Percentiles rank a stretch among this genome's conserved stretches.
These are phyloP conservation scores for Fusarium sp. DNA, from an alignment of 2,329 filamentous ascomycete genomes.

Conservation along the genomic window DNA sequence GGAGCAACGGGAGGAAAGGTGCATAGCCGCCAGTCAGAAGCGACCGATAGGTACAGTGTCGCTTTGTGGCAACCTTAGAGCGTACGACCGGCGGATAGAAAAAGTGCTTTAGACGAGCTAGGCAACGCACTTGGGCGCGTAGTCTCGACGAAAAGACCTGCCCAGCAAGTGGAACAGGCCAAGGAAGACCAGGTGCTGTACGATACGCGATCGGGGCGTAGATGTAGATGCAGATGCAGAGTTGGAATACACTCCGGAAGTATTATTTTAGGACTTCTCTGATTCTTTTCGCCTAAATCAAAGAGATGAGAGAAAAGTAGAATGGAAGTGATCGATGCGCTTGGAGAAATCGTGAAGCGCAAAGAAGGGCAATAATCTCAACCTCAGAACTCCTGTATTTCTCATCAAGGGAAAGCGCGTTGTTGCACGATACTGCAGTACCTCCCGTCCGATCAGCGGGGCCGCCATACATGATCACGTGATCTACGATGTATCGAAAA, in stretches of 20 bases:
- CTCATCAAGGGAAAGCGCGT: conserved; percentile 3
- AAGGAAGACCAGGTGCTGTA: not conserved
- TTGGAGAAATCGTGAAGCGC: conserved; percentile 3
- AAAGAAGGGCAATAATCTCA: not conserved
- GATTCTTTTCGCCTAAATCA: not conserved
- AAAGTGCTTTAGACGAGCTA: no score
- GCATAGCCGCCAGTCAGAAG: conserved; percentile 39
- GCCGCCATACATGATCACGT: conserved; percentile 1
- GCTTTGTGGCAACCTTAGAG: not conserved
- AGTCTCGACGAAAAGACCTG: not conserved
- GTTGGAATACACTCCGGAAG: not conserved
- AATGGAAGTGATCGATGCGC: not conserved
- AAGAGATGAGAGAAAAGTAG: not conserved
- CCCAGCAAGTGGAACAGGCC: not conserved
- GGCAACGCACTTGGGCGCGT: not conserved
- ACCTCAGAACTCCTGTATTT: not conserved
- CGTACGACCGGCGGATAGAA: not conserved
- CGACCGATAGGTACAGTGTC: no score
- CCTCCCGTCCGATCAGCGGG: conserved; percentile 7
- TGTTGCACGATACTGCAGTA: conserved; percentile 10
- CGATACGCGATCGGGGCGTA: not conserved
- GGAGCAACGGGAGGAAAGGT: conserved; percentile 8
- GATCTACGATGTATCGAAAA: not conserved
- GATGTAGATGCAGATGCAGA: not conserved
- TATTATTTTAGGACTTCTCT: not conserved